These are phyloP conservation scores for Arthroderma sp. DNA, from an alignment of 2,329 filamentous ascomycete genomes.

Conservation along the genomic window DNA sequence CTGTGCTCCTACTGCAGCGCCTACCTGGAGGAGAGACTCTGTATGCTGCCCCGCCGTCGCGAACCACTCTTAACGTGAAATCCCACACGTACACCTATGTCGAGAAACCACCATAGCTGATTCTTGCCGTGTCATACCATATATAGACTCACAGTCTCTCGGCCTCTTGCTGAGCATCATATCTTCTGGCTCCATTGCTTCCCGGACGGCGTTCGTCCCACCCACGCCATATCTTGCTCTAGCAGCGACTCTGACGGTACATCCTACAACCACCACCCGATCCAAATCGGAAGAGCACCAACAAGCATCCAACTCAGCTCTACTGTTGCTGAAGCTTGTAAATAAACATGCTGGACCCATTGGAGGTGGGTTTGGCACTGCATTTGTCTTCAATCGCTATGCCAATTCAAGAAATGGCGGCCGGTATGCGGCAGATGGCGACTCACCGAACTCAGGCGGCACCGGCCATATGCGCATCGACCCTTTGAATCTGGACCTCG, in stretches of 20 bases:
- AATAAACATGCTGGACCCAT: slow-evolving; percentile 54
- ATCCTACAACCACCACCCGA: slow-evolving; percentile 67
- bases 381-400: slow-evolving; percentile 54
- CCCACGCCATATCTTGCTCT: slow-evolving; percentile 62
- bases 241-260: slow-evolving; percentile 67
- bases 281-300: slow-evolving; percentile 49
- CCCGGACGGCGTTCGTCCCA: slow-evolving; percentile 49
- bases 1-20: slow-evolving; percentile 56
- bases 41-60: slow-evolving; percentile 32
- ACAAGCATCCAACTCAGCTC: slow-evolving; percentile 53
- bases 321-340: slow-evolving; percentile 58
- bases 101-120: slow-evolving; percentile 3
- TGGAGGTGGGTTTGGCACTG: slow-evolving; percentile 56
- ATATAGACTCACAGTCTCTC: slow-evolving; percentile 45
- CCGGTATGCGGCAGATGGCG: slow-evolving; percentile 19
- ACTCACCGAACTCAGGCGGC: slow-evolving; percentile 7
- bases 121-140: slow-evolving; percentile 1
- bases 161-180: slow-evolving; percentile 45
- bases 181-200: slow-evolving; percentile 24
- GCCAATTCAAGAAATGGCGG: slow-evolving; percentile 24
- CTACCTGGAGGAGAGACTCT: slow-evolving; percentile 63
- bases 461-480: slow-evolving; percentile 5
- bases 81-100: neutral
- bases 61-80: slow-evolving; percentile 3
- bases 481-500: slow-evolving; percentile 47